Evolutionary conservation across 164 flowering plant species (phyloP), one percentile per base, ranked within the genome.

Genomic region (Magnolia changhungtana): DNA sequence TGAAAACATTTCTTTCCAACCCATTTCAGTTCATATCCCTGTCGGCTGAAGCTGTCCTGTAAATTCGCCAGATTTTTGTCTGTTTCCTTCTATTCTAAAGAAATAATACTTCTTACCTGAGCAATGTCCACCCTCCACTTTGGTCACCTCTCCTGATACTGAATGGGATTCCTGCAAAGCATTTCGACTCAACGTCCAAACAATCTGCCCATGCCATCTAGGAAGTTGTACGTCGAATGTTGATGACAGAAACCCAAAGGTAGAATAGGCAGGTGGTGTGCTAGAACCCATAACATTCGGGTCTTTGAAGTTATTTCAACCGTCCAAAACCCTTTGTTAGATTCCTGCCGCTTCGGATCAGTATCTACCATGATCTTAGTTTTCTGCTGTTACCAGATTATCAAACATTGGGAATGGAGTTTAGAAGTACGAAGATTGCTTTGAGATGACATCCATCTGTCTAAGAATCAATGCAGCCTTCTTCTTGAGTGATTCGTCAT

Each of bases 381-480:
- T 55, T 55, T 55, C 61, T 55, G 61, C 61, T 55, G 18, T 55
- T 16, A 11, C 18, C 18, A 16, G 61, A 55, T 55, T 21, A 66
- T 66, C 69, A 24, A 27, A 21, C 14, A 18, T 8, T 69, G n/a
- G 21, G 59, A 50, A n/a, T 8, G 59, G 20, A 59, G 23, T 29
- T 73, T 45, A 78, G 77, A 78, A 81, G 72, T 75, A 81, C n/a
- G 84, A 79, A 50, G 84, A 82, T 63, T 79, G 81, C 51, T 71
- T 76, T 64, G 79, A 79, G 52, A 82, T 75, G 75, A 79, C 58
- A 27, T 78, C 80, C 83, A 81, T 78, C 66, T 75, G 79, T 21
- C 72, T 73, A 55, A 81, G 83, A 68, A 78, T 77, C 72, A 71
- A 24, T 29, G 79, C 84, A 71, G 73, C 81, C 51, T 76, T 82